A percentile compares a stretch with the other conserved stretches of the same genome.
phyloP scores from a whole-genome alignment of 495 filamentous ascomycete genomes.

The Aspergillus affinis region DNA sequence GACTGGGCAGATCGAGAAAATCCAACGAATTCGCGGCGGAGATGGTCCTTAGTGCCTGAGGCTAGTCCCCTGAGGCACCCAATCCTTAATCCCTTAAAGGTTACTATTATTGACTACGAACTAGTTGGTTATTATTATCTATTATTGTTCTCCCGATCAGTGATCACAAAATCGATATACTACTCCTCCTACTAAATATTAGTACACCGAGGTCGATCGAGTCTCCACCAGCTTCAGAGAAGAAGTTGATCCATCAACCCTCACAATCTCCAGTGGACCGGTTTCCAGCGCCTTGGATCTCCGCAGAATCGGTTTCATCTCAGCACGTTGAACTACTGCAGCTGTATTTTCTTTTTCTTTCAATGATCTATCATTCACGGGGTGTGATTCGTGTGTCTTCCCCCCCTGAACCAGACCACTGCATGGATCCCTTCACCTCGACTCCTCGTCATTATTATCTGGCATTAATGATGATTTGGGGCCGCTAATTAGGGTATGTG shows the following conservation, averaged over 20 bases:
- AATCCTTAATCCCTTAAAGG: background rate
- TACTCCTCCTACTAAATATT: too few relatives aligned
- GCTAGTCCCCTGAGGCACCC: conserved; percentile 5
- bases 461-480: background rate
- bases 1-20: background rate
- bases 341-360: background rate
- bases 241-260: background rate
- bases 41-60: conserved; percentile 12
- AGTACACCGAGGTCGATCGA: background rate
- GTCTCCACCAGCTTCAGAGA: background rate
- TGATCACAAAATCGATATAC: too few relatives aligned
- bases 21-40: conserved; percentile 16
- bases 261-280: background rate
- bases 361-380: background rate
- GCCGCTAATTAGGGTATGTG: background rate
- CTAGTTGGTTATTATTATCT: too few relatives aligned
- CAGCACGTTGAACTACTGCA: background rate
- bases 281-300: background rate
- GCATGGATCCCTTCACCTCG: background rate
- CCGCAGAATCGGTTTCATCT: background rate
- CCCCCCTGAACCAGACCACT: background rate
- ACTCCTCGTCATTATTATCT: background rate
- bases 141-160: too few relatives aligned
- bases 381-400: background rate
- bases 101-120: too few relatives aligned